Conservation (phyloP, 116 monocot genomes). For the Cymodocea nodosa region DNA sequence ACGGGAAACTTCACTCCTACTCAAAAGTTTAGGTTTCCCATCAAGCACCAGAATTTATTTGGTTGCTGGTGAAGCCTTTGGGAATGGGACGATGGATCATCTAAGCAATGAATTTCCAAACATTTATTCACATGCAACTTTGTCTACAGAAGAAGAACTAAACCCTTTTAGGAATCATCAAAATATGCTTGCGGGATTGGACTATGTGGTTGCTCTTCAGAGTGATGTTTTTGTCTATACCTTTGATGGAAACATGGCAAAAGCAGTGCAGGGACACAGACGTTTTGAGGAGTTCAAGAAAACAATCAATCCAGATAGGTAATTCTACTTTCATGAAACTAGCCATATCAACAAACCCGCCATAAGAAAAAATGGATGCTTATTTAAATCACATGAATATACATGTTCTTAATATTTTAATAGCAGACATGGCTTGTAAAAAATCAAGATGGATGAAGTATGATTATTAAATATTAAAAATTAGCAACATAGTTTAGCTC, state of each 20-base stretch:
- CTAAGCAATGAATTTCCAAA: slow-evolving; percentile 64
- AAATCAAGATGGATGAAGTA: too few species aligned
- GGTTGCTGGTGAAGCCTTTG: slow-evolving; percentile 87
- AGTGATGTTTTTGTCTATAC: slow-evolving; percentile 94
- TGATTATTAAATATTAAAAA: too few species aligned
- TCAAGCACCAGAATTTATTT: slow-evolving; percentile 78
- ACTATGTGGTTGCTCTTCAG: slow-evolving; percentile 85
- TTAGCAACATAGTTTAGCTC: too few species aligned
- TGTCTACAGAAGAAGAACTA: slow-evolving; percentile 68
- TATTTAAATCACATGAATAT: too few species aligned
- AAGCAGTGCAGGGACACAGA: slow-evolving; percentile 90
- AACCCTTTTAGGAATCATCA: slow-evolving; percentile 61
- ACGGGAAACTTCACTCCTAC: slow-evolving; percentile 85
- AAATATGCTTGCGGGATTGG: slow-evolving; percentile 97
- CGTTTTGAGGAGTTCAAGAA: slow-evolving; percentile 86
- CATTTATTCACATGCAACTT: slow-evolving; percentile 59
- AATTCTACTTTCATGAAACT: slow-evolving; percentile 9
- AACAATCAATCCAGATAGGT: slow-evolving; percentile 92
- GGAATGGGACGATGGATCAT: slow-evolving; percentile 77
- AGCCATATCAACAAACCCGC: too few species aligned
- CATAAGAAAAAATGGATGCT: too few species aligned
- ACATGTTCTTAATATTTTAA: too few species aligned
- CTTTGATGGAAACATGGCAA: slow-evolving; percentile 98
- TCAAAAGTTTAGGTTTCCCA: slow-evolving; percentile 79
- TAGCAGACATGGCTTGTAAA: too few species aligned